Percentiles rank a stretch among this genome's conserved stretches.
phyloP scores from a whole-genome alignment of 2,329 filamentous ascomycete species.

The Hypoxylon sp. region DNA sequence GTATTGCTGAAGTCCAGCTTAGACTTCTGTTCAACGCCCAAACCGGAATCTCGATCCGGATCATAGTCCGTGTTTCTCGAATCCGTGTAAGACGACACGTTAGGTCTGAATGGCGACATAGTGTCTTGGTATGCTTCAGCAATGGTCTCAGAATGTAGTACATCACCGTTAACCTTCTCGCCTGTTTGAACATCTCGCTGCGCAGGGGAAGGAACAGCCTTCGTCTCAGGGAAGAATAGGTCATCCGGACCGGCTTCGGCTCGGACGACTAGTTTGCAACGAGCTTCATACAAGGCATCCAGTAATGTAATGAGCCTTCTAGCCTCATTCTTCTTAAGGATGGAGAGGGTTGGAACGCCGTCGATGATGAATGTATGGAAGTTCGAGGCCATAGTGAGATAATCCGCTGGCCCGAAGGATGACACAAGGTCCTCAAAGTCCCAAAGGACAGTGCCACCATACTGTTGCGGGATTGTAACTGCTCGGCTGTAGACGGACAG shows the following conservation, averaged over 20 bases:
- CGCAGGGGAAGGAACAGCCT: constrained; percentile 29
- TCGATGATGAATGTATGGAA: constrained; percentile 85
- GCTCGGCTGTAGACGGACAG: constrained; percentile 74
- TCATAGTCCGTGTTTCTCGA: constrained; percentile 65
- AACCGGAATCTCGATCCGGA: constrained; percentile 71
- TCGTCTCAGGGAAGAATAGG: constrained; percentile 80
- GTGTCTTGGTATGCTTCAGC: constrained; percentile 85
- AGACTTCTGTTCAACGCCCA: constrained; percentile 58
- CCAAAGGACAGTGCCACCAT: constrained; percentile 73
- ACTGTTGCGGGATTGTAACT: constrained; percentile 71
- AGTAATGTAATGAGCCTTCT: constrained; percentile 84
- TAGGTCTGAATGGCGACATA: constrained; percentile 82
- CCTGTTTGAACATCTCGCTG: constrained; percentile 55
- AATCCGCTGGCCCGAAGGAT: constrained; percentile 83
- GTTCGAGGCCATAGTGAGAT: constrained; percentile 83
- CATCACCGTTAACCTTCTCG: constrained; percentile 60
- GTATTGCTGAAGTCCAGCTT: constrained; percentile 77
- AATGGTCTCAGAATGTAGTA: constrained; percentile 75
- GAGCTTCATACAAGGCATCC: constrained; percentile 85
- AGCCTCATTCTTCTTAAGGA: constrained; percentile 84
- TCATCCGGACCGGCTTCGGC: constrained; percentile 78
- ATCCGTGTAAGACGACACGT: constrained; percentile 76
- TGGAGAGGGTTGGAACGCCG: constrained; percentile 75
- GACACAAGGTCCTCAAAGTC: constrained; percentile 78
- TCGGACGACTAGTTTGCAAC: constrained; percentile 80